Percentiles rank a stretch among this genome's conserved stretches.
These are phyloP conservation scores for Saccharomyces hybrid DNA, from an alignment of 1,139 yeast species.

Conservation along the genomic window DNA sequence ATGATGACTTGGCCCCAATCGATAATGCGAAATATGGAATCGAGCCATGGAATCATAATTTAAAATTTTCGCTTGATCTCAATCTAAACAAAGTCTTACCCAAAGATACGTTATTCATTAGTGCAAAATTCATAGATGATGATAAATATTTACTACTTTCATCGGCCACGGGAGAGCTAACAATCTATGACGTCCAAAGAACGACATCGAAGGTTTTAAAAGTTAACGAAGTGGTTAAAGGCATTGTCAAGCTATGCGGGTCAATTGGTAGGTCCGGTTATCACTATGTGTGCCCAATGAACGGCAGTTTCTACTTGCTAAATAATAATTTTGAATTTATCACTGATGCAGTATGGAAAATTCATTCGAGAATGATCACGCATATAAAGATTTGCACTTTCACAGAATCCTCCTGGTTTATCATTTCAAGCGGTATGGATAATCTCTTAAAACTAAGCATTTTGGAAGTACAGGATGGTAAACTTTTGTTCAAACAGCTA, in stretches of 20 bases:
- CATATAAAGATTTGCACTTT: conserved; percentile 30
- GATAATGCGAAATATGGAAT: too few relatives aligned
- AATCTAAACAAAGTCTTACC: too few relatives aligned
- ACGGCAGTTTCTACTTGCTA: conserved; percentile 29
- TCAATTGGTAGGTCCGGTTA: conserved; percentile 6
- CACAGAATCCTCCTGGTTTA: conserved; percentile 25
- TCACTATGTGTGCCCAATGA: conserved; percentile 31
- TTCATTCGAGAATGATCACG: conserved; percentile 40
- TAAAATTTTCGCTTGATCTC: too few relatives aligned
- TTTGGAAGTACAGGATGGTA: conserved; percentile 22
- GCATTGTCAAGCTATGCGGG: conserved; percentile 32
- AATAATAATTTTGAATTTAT: conserved; percentile 4
- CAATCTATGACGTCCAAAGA: conserved; percentile 7
- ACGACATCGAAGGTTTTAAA: not conserved
- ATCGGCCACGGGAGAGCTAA: conserved; percentile 10
- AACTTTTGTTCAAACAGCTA: conserved; percentile 17
- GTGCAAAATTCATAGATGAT: too few relatives aligned
- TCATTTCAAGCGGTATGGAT: conserved; percentile 63
- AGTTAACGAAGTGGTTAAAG: conserved; percentile 5
- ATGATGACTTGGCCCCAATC: too few relatives aligned
- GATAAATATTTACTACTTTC: too few relatives aligned
- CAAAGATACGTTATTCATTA: too few relatives aligned
- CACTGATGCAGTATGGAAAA: conserved; percentile 8
- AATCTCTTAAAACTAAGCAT: conserved; percentile 37
- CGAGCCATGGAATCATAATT: too few relatives aligned